These are phyloP conservation scores for Ascochyta rabiei DNA, from an alignment of 2,329 filamentous ascomycete genomes.

Conservation along the genomic window DNA sequence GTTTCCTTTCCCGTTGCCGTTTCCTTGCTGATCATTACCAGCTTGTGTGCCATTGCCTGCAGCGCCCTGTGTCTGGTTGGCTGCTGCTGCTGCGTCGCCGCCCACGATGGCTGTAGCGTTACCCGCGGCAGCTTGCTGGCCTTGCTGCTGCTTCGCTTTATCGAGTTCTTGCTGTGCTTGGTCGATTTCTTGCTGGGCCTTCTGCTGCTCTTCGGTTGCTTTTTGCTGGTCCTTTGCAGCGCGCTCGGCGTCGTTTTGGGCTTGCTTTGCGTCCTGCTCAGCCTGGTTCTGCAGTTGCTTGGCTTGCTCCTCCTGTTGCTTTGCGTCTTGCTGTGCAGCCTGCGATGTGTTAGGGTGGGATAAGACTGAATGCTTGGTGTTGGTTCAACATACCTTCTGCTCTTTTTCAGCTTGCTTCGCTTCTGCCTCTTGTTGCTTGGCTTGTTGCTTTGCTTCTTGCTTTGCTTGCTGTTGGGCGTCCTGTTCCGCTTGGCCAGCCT, in stretches of 20 bases:
- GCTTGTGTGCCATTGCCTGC: constrained; percentile 7
- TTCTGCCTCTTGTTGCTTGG: background rate
- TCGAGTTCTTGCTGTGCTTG: constrained; percentile 8
- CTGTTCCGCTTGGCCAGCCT: background rate
- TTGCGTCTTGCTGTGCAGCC: constrained; percentile 1
- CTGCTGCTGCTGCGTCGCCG: constrained; percentile 3
- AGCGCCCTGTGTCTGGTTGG: constrained; percentile 6
- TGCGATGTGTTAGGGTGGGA: background rate
- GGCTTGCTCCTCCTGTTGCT: background rate
- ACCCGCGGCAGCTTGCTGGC: constrained; percentile 5
- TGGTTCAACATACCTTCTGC: background rate
- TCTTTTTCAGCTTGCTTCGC: background rate
- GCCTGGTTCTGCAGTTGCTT: constrained; percentile 10
- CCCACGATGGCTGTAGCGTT: constrained; percentile 9
- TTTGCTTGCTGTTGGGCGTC: background rate
- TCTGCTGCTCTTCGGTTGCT: constrained; percentile 7
- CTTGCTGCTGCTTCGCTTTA: constrained; percentile 4
- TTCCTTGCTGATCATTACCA: constrained; percentile 1
- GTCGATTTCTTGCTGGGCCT: constrained; percentile 5
- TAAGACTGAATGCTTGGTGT: background rate
- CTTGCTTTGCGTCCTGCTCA: constrained; percentile 11
- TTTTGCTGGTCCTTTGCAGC: constrained; percentile 13
- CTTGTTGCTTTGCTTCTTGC: background rate
- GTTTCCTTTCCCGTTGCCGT: constrained; percentile 1
- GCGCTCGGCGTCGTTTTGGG: constrained; percentile 8